Evolutionary conservation across 164 flowering plant genomes (phyloP).

Genomic region (Nymphaea colorata): DNA sequence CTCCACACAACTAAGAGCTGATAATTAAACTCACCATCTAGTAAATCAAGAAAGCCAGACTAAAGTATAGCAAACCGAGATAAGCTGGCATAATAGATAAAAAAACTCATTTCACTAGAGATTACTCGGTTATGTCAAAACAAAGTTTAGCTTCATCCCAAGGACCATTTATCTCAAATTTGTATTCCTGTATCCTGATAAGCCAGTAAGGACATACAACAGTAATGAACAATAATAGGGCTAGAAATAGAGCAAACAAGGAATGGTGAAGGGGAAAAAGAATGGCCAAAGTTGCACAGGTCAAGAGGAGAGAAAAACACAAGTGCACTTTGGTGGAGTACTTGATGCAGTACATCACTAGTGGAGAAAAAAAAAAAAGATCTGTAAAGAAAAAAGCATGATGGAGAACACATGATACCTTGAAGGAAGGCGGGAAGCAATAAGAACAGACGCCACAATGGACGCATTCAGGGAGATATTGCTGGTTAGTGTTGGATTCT

Average conservation of each 20-base stretch:
- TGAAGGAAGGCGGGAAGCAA: slow-evolving; percentile 90
- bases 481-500: slow-evolving; percentile 63
- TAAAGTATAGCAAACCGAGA: too few species aligned
- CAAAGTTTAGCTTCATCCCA: slow-evolving; percentile 99
- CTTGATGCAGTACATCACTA: slow-evolving; percentile 63
- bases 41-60: too few species aligned
- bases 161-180: slow-evolving; percentile 99
- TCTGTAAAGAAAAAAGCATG: slow-evolving; percentile 37
- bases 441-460: slow-evolving; percentile 80
- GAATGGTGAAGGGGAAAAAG: slow-evolving; percentile 42
- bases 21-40: too few species aligned
- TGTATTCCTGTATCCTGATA: slow-evolving; percentile 74
- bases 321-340: slow-evolving; percentile 64
- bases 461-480: slow-evolving; percentile 87
- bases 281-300: slow-evolving; percentile 37
- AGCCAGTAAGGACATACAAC: slow-evolving; percentile 93
- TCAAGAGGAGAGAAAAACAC: slow-evolving; percentile 50
- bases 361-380: slow-evolving; percentile 84
- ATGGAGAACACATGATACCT: slow-evolving; percentile 77
- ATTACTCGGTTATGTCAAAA: slow-evolving; percentile 74
- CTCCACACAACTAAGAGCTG: too few species aligned
- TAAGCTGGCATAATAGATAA: neutral
- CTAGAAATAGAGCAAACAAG: slow-evolving; percentile 40
- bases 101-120: too few species aligned
- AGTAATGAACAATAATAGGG: slow-evolving; percentile 51